Base-by-base conservation (phyloP, 1,139 yeast species). In the Hanseniaspora sp. region DNA sequence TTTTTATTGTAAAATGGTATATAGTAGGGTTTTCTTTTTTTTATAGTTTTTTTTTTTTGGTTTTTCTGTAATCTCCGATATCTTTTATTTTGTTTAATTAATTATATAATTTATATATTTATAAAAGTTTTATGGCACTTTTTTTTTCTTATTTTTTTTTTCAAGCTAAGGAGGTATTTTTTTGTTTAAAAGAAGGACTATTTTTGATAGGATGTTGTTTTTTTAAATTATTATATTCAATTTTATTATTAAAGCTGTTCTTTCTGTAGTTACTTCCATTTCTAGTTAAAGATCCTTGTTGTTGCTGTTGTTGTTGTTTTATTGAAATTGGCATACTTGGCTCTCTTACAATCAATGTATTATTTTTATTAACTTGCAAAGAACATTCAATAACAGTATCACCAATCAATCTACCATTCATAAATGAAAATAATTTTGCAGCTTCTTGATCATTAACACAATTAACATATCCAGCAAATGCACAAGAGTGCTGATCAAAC, bases 331-430 rank as follows among this genome's bases (percentile, higher is more conserved):
- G 52, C 9, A 48, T 5, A 4, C 41, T 34, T 30, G 52, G 48
- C 7, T 46, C 34, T 18, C 37, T 42, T n/a, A 34, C 43, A 30
- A 53, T 7, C 8, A 42, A 47, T 7, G 12, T n/a, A 15, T 45
- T 31, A 23, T 46, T 52, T 31, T 37, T 47, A 5, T 52, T 42
- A 11, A 54, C 54, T 37, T 56, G 54, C 63, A 64, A 62, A 1
- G 63, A 59, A n/a, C 62, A 61, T 38, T 59, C 57, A 12, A 65
- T 58, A 4, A 59, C 56, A 17, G 61, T 59, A 30, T 66, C 68
- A 8, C 67, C 68, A 23, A 66, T 58, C 35, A 65, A 55, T 45
- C 61, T 62, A n/a, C 59, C 58, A 46, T 65, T 59, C 40, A 66
- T 47, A 7, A 58, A 59, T 5, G 55, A 56, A 41, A 58, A 58